These are phyloP conservation scores for Clitopilus hobsonii DNA, from an alignment of 768 basidiomycete species.

Conservation along the genomic window DNA sequence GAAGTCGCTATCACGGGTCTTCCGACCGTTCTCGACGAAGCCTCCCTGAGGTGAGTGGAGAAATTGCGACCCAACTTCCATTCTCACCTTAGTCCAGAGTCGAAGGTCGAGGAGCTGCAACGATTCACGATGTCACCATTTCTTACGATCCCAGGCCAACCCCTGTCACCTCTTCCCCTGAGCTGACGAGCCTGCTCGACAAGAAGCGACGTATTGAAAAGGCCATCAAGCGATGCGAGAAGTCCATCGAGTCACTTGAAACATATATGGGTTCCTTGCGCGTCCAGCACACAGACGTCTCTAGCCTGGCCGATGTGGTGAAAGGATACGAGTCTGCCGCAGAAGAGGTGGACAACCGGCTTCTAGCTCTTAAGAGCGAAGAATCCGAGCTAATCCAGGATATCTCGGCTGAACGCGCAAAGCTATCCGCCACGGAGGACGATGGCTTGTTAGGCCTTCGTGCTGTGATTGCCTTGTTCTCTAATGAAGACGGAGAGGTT, in stretches of 20 bases:
- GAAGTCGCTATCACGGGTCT: conserved; percentile 33
- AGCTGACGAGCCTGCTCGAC: conserved; percentile 17
- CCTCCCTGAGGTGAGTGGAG: conserved; percentile 31
- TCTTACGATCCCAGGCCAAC: conserved; percentile 15
- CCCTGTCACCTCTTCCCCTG: conserved; percentile 18
- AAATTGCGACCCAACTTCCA: neutral
- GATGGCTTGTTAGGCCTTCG: conserved; percentile 23
- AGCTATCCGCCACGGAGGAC: conserved; percentile 11
- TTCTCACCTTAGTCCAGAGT: conserved; percentile 22
- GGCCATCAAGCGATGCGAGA: conserved; percentile 25
- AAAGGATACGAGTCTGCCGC: conserved; percentile 27
- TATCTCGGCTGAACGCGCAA: conserved; percentile 14
- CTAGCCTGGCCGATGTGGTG: conserved; percentile 23
- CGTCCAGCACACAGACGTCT: conserved; percentile 24
- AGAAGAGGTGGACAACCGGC: conserved; percentile 26
- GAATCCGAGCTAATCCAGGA: conserved; percentile 17
- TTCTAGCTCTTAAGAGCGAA: conserved; percentile 23
- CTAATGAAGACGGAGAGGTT: conserved; percentile 29
- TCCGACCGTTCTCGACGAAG: conserved; percentile 30
- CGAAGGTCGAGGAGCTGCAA: conserved; percentile 39
- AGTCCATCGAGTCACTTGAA: conserved; percentile 23
- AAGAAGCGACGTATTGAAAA: conserved; percentile 21
- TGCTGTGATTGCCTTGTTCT: conserved; percentile 30
- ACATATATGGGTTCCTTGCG: conserved; percentile 30
- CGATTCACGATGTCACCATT: conserved; percentile 41